phyloP scores from a whole-genome alignment of 208 protist species.

The Leishmania tarentolae region DNA sequence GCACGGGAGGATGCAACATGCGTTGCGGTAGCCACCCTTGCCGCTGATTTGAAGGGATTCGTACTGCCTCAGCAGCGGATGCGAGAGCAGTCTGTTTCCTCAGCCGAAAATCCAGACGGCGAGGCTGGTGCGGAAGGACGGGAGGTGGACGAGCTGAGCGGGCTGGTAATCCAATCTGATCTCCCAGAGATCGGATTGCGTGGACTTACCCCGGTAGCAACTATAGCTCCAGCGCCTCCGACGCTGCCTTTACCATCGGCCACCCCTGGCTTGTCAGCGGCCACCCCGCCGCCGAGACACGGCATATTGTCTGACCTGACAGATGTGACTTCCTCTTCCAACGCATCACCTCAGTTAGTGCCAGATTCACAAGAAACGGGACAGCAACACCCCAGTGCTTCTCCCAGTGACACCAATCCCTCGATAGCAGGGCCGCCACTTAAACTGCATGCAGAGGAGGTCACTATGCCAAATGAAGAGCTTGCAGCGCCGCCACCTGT shows the following conservation, averaged over 20 bases:
- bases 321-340: neutral
- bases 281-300: neutral
- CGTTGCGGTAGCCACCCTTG: neutral
- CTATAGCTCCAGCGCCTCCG: neutral
- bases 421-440: neutral
- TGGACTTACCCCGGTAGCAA: neutral
- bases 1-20: slow-evolving; percentile 5
- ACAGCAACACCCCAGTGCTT: neutral
- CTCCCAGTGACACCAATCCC: neutral
- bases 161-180: neutral
- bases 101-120: neutral
- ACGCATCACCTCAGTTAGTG: neutral
- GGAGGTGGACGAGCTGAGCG: slow-evolving; percentile 12
- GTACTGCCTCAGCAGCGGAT: slow-evolving; percentile 1
- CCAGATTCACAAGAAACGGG: slow-evolving; percentile 2
- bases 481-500: neutral
- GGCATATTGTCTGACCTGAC: neutral
- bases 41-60: neutral
- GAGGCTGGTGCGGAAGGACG: neutral
- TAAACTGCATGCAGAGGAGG: neutral
- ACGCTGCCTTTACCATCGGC: neutral
- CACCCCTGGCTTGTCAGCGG: neutral
- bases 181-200: neutral
- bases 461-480: neutral
- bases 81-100: neutral